phyloP scores from a whole-genome alignment of 2,329 filamentous ascomycete genomes.

The Fusarium compactum region DNA sequence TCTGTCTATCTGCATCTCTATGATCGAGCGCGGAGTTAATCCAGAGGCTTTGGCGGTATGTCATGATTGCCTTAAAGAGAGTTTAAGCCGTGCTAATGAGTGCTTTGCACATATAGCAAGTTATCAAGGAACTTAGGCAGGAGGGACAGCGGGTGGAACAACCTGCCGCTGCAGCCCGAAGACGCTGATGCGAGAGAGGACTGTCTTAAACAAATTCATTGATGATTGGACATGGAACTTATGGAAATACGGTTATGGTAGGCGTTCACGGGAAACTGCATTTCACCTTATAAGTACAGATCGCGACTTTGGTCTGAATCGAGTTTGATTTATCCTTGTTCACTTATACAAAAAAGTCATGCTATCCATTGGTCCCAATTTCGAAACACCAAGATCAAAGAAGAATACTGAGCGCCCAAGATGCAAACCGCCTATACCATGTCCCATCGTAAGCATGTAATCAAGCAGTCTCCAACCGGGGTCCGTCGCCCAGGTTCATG shows the following conservation, averaged over 20 bases:
- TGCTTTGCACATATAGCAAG: constrained; percentile 57
- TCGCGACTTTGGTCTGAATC: constrained; percentile 9
- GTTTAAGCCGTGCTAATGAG: neutral
- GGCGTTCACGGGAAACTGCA: constrained; percentile 29
- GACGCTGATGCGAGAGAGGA: constrained; percentile 34
- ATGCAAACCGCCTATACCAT: constrained; percentile 28
- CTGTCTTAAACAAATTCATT: neutral
- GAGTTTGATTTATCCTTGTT: constrained; percentile 10
- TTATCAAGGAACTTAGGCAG: constrained; percentile 70
- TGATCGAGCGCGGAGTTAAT: constrained; percentile 97
- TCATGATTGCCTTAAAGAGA: neutral
- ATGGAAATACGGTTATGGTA: constrained; percentile 1
- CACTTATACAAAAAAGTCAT: constrained; percentile 20
- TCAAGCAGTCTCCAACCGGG: constrained; percentile 23
- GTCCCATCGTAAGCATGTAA: constrained; percentile 20
- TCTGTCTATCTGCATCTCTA: constrained; percentile 92
- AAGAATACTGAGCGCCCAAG: constrained; percentile 27
- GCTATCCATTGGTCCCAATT: constrained; percentile 18
- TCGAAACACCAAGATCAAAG: constrained; percentile 4
- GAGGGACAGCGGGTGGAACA: constrained; percentile 65
- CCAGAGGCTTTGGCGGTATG: constrained; percentile 93
- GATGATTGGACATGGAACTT: neutral
- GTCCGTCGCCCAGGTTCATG: constrained; percentile 29
- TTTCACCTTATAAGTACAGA: constrained; percentile 4
- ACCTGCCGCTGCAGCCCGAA: constrained; percentile 50